These are phyloP conservation scores for Backusella mclennaniae DNA, from an alignment of 192 early-diverging fungal genomes.

Conservation along the genomic window DNA sequence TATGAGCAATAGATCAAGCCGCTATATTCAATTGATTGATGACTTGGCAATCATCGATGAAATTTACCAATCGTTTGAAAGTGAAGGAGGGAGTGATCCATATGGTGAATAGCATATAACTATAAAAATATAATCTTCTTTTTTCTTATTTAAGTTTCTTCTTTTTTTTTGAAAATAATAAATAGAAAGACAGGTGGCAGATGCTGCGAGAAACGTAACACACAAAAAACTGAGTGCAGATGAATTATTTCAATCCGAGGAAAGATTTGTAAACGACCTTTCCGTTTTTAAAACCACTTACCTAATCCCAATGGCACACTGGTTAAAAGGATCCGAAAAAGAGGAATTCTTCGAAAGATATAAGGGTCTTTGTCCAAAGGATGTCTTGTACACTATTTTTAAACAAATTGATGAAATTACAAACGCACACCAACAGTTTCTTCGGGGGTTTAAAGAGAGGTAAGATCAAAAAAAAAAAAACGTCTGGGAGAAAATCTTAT, in stretches of 20 bases:
- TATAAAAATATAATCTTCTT: background rate
- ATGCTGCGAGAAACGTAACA: constrained; percentile 12
- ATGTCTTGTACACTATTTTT: background rate
- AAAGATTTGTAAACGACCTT: background rate
- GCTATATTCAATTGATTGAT: background rate
- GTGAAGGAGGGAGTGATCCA: background rate
- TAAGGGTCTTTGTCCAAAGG: background rate
- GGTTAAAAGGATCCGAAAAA: background rate
- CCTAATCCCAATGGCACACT: background rate
- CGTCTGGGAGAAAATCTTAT: background rate
- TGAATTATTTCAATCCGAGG: background rate
- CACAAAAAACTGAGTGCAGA: background rate
- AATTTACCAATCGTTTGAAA: background rate
- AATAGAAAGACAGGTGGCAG: constrained; percentile 7
- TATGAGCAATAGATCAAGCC: background rate
- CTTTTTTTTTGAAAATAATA: background rate
- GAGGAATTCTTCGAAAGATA: constrained; percentile 1
- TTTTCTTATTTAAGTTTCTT: background rate
- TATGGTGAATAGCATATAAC: constrained; percentile 6
- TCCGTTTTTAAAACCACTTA: background rate
- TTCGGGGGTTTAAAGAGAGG: constrained; percentile 1
- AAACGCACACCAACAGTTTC: background rate
- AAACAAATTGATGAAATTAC: background rate
- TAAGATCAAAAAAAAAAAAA: constrained; percentile 3
- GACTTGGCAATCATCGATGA: constrained; percentile 13